Conservation (phyloP, 2,329 filamentous ascomycete genomes). For the Phyllosticta citrichinensis region DNA sequence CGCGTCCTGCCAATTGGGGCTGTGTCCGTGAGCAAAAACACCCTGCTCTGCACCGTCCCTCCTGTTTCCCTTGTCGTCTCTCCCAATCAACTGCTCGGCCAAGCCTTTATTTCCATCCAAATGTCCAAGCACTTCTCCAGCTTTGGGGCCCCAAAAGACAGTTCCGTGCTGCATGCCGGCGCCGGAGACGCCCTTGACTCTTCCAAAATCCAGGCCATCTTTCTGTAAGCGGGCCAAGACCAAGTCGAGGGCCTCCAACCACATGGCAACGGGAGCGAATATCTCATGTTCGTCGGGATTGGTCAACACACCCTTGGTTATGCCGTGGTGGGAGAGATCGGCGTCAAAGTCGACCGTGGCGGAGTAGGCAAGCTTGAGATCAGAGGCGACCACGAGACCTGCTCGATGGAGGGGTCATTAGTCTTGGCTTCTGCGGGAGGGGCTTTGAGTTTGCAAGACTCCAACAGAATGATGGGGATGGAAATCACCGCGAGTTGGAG, state of each 20-base stretch:
- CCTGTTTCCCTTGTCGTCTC: constrained; percentile 19
- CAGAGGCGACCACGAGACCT: constrained; percentile 76
- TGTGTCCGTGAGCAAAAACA: constrained; percentile 74
- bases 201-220: constrained; percentile 60
- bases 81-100: constrained; percentile 54
- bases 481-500: neutral
- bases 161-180: constrained; percentile 97
- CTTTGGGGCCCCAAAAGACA: constrained; percentile 76
- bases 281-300: constrained; percentile 80
- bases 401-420: constrained; percentile 12
- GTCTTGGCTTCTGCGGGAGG: constrained; percentile 7
- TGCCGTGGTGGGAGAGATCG: constrained; percentile 60
- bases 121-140: constrained; percentile 51
- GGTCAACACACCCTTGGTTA: constrained; percentile 78
- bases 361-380: constrained; percentile 70
- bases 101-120: constrained; percentile 54
- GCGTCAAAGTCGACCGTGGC: constrained; percentile 93
- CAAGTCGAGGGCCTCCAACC: constrained; percentile 84
- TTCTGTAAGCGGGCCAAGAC: constrained; percentile 65
- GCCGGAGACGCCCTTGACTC: constrained; percentile 74
- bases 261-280: constrained; percentile 86
- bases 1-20: constrained; percentile 96
- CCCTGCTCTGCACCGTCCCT: constrained; percentile 28
- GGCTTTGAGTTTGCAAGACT: neutral
- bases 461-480: neutral